phyloP scores from a whole-genome alignment of 73 alveolate genomes.

The Tetrahymena malaccensis region DNA sequence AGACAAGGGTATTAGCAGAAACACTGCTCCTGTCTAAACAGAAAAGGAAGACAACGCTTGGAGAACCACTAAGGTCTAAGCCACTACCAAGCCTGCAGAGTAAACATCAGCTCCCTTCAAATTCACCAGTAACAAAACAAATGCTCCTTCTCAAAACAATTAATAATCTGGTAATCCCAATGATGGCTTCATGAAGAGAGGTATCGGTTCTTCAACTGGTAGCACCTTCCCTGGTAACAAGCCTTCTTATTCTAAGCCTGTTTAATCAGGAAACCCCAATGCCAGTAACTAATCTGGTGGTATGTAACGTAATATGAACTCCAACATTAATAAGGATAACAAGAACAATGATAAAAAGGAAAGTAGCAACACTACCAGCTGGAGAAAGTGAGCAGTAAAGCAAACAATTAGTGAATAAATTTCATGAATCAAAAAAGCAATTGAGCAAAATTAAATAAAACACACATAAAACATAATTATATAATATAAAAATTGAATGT shows the following conservation, averaged over 20 bases:
- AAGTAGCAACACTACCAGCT: neutral
- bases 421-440: neutral
- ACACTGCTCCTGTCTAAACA: neutral
- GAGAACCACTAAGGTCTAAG: neutral
- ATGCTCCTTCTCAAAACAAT: neutral
- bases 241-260: neutral
- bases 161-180: neutral
- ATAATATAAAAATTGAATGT: neutral
- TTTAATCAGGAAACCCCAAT: neutral
- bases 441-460: neutral
- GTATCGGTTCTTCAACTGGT: neutral
- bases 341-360: neutral
- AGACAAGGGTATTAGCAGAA: neutral
- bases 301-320: neutral
- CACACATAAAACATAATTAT: neutral
- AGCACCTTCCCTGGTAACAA: neutral
- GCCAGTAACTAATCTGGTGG: neutral
- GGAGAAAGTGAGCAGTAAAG: neutral
- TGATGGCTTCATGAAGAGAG: neutral
- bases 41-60: neutral
- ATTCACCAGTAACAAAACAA: neutral
- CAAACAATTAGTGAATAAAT: neutral
- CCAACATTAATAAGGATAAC: neutral
- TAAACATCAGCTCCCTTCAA: neutral
- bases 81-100: neutral